Evolutionary conservation across 1,284 basidiomycete species (phyloP).

Genomic region (Inonotus hispidus): DNA sequence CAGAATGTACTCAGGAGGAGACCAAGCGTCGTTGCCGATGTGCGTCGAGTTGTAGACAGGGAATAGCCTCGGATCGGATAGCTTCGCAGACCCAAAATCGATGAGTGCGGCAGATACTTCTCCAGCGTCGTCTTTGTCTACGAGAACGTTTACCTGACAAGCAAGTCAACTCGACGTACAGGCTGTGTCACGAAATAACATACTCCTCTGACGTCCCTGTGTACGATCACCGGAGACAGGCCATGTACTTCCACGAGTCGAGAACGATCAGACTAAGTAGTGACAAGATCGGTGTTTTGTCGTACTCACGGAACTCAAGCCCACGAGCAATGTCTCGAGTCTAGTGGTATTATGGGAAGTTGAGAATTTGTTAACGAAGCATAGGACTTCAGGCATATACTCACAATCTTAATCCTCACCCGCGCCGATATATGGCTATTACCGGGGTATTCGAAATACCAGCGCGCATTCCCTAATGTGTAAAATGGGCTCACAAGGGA

Average conservation of each 20-base stretch:
- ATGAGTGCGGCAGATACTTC: background rate
- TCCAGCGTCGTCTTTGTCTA: background rate
- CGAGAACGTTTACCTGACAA: background rate
- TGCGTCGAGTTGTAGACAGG: background rate
- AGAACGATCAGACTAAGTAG: background rate
- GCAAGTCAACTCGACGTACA: too few species aligned
- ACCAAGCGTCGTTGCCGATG: background rate
- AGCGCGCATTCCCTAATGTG: background rate
- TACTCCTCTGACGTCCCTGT: conserved; percentile 6
- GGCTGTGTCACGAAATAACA: background rate
- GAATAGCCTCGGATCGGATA: background rate
- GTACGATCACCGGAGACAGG: background rate
- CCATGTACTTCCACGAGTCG: background rate
- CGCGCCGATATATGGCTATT: background rate
- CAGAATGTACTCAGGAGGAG: conserved; percentile 1
- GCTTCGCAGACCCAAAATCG: conserved; percentile 8
- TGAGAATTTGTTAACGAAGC: too few species aligned
- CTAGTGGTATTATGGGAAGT: background rate
- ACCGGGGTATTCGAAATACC: background rate
- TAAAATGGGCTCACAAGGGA: background rate
- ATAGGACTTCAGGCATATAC: background rate
- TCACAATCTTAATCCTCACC: background rate
- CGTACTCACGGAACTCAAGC: background rate
- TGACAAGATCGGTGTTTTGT: background rate
- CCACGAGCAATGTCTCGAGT: background rate